A percentile compares a stretch with the other conserved stretches of the same genome.
phyloP scores from a whole-genome alignment of 2,329 filamentous ascomycete genomes.

The Colletotrichum sp. region DNA sequence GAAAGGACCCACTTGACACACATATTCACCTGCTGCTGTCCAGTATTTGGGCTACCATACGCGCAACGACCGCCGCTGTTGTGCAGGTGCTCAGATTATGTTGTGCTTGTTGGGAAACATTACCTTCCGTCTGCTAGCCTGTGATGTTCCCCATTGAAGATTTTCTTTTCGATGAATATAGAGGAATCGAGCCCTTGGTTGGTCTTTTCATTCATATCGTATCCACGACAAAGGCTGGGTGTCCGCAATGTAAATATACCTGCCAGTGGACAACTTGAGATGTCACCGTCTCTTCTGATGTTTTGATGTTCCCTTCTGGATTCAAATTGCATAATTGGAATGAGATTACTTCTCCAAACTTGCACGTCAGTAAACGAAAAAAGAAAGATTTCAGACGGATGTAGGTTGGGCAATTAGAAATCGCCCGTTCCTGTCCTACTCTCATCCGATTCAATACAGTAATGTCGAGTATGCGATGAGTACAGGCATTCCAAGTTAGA shows the following conservation, averaged over 20 bases:
- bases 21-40: not conserved
- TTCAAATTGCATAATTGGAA: not conserved
- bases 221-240: not conserved
- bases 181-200: not conserved
- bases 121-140: not conserved
- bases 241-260: not conserved
- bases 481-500: not conserved
- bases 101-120: not conserved
- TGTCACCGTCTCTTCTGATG: not conserved
- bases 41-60: not conserved
- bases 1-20: rapidly evolving
- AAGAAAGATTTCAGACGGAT: not conserved
- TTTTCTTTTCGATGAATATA: not conserved
- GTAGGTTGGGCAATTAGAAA: not conserved
- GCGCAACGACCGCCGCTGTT: not conserved
- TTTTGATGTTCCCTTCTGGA: not conserved
- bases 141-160: not conserved
- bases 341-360: not conserved
- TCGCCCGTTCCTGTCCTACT: not conserved
- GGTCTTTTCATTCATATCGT: not conserved
- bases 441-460: not conserved
- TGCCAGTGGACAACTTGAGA: not conserved
- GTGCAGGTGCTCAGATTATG: not conserved
- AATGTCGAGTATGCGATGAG: not conserved
- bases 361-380: not conserved